Evolutionary conservation across 1,139 yeast species (phyloP).

Genomic region (Suhomyces ambrosiae): DNA sequence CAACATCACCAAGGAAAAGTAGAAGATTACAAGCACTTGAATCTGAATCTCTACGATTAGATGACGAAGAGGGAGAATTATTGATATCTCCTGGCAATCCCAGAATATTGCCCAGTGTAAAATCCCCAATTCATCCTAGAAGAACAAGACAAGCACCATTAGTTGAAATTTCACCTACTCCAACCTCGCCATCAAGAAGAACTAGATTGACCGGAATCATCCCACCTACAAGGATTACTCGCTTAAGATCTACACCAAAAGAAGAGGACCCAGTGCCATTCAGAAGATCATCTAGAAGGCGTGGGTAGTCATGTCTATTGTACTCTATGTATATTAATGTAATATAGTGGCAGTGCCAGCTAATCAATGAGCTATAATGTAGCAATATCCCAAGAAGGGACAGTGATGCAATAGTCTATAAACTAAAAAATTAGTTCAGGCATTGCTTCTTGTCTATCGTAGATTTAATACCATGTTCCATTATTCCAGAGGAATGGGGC

Average conservation of each 20-base stretch:
- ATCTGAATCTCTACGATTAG: not conserved
- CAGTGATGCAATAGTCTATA: too few relatives aligned
- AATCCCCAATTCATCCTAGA: not conserved
- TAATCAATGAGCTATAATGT: not conserved
- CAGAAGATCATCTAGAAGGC: slow-evolving; percentile 5
- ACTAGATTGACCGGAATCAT: not conserved
- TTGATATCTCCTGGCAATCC: not conserved
- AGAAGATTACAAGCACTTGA: not conserved
- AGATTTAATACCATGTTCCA: too few relatives aligned
- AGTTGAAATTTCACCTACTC: not conserved
- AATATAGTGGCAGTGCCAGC: slow-evolving; percentile 3
- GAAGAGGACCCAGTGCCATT: not conserved
- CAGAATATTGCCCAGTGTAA: not conserved
- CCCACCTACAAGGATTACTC: not conserved
- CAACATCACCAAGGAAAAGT: slow-evolving; percentile 1
- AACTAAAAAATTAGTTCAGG: too few relatives aligned
- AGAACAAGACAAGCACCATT: not conserved
- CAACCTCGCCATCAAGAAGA: not conserved
- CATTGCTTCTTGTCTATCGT: too few relatives aligned
- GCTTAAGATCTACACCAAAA: not conserved
- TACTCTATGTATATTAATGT: slow-evolving; percentile 15
- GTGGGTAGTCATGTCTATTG: slow-evolving; percentile 5
- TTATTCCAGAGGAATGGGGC: too few relatives aligned
- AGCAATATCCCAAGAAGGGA: not conserved
- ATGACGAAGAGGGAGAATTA: not conserved